phyloP scores from a whole-genome alignment of 257 asterid genomes.

The Solanum peruvianum region DNA sequence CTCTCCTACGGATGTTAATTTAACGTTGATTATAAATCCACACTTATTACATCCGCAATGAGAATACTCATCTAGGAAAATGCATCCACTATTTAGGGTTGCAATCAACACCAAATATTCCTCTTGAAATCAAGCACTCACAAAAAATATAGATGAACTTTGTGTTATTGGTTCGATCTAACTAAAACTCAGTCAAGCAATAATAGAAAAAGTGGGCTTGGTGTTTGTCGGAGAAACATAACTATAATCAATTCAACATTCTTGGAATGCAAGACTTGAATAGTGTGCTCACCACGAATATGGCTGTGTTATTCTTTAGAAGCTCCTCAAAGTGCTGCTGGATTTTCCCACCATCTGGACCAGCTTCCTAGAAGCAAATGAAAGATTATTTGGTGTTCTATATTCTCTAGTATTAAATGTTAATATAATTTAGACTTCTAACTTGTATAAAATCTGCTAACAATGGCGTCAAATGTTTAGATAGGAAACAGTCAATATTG shows the following conservation, averaged over 20 bases:
- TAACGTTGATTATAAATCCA: background rate
- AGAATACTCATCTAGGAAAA: background rate
- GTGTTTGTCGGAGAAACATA: background rate
- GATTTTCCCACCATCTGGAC: slow-evolving; percentile 88
- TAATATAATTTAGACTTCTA: background rate
- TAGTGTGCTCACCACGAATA: slow-evolving; percentile 57
- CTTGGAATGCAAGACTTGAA: background rate
- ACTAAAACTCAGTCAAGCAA: background rate
- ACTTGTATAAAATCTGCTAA: background rate
- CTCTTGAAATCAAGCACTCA: background rate
- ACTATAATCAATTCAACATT: background rate
- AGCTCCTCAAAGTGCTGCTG: slow-evolving; percentile 85
- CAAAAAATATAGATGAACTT: background rate
- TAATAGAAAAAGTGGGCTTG: background rate
- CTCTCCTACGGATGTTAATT: background rate
- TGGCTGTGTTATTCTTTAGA: slow-evolving; percentile 70
- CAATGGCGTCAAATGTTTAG: background rate
- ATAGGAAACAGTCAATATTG: background rate
- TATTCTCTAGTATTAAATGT: background rate
- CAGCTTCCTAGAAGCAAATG: slow-evolving; percentile 70
- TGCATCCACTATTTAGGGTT: background rate
- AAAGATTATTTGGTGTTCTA: background rate
- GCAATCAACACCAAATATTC: background rate
- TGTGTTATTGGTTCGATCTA: background rate
- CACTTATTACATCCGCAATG: background rate